Conservation (phyloP, 306 rosid genomes). For the Medicago arabica region DNA sequence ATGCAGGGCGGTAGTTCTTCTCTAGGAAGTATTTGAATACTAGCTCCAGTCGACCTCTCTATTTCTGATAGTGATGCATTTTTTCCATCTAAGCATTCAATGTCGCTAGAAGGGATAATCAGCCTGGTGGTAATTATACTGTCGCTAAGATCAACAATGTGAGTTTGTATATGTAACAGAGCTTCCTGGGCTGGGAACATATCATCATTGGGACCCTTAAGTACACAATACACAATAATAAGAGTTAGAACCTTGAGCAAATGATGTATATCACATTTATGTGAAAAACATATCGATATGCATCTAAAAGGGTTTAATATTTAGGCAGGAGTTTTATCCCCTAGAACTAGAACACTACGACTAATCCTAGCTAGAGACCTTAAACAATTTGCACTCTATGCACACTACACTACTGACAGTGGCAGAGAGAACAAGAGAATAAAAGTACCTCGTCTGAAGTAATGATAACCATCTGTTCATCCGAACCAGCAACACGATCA, state of each 20-base stretch:
- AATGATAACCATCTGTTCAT: slow-evolving; percentile 80
- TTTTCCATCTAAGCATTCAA: slow-evolving; percentile 93
- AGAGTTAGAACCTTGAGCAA: slow-evolving; percentile 39
- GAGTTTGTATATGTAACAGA: slow-evolving; percentile 89
- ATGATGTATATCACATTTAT: slow-evolving; percentile 1
- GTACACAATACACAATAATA: slow-evolving; percentile 45
- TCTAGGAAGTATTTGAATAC: slow-evolving; percentile 77
- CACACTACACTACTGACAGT: slow-evolving; percentile 12
- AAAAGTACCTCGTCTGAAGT: slow-evolving; percentile 90
- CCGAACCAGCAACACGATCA: slow-evolving; percentile 73
- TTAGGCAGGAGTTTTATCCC: slow-evolving; percentile 10
- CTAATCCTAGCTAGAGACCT: slow-evolving; percentile 30
- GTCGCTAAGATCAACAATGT: slow-evolving; percentile 85
- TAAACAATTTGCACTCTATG: slow-evolving; percentile 12
- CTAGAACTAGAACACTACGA: slow-evolving; percentile 22
- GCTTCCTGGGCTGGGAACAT: slow-evolving; percentile 99
- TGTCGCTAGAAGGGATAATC: slow-evolving; percentile 70
- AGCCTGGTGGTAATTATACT: slow-evolving; percentile 86
- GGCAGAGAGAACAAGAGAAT: slow-evolving; percentile 33
- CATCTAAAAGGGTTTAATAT: slow-evolving; percentile 21
- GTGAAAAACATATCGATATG: slow-evolving; percentile 33
- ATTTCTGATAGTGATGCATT: slow-evolving; percentile 82
- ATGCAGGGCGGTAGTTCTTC: slow-evolving; percentile 79
- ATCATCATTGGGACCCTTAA: slow-evolving; percentile 92
- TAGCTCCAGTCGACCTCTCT: slow-evolving; percentile 80